These are phyloP conservation scores for Omphalea diandra DNA, from an alignment of 441 rosid genomes.

Conservation along the genomic window DNA sequence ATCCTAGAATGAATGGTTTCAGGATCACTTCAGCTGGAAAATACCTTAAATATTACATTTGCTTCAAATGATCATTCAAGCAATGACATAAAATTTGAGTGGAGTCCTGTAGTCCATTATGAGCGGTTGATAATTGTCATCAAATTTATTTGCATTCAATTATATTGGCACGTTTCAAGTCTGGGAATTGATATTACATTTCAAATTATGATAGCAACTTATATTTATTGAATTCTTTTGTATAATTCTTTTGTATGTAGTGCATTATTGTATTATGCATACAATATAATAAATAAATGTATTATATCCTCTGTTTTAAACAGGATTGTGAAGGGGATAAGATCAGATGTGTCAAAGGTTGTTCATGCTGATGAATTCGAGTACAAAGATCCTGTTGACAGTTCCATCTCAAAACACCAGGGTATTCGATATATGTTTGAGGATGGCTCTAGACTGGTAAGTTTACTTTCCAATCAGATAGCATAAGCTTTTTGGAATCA, in stretches of 20 bases:
- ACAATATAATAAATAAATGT: neutral
- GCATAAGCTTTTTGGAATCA: neutral
- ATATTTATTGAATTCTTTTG: neutral
- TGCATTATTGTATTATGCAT: neutral
- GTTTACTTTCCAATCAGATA: constrained; percentile 19
- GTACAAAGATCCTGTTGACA: constrained; percentile 97
- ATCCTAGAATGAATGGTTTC: neutral
- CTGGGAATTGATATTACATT: neutral
- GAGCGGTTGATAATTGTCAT: neutral
- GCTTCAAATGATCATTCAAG: neutral
- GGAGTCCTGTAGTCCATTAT: neutral
- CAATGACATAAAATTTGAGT: neutral
- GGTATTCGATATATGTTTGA: constrained; percentile 90
- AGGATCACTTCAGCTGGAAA: neutral
- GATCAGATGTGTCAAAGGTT: constrained; percentile 69
- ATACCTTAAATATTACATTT: neutral
- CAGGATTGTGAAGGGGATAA: constrained; percentile 69
- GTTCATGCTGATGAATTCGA: constrained; percentile 87
- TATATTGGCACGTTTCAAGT: neutral
- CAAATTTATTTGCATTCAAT: neutral
- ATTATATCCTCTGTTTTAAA: constrained; percentile 8
- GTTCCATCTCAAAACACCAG: constrained; percentile 90
- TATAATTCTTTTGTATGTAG: neutral
- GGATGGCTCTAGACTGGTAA: constrained; percentile 95
- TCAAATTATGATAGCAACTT: neutral